Evolutionary conservation across 257 asterid species (phyloP).

Genomic region (Solanum chaucha): DNA sequence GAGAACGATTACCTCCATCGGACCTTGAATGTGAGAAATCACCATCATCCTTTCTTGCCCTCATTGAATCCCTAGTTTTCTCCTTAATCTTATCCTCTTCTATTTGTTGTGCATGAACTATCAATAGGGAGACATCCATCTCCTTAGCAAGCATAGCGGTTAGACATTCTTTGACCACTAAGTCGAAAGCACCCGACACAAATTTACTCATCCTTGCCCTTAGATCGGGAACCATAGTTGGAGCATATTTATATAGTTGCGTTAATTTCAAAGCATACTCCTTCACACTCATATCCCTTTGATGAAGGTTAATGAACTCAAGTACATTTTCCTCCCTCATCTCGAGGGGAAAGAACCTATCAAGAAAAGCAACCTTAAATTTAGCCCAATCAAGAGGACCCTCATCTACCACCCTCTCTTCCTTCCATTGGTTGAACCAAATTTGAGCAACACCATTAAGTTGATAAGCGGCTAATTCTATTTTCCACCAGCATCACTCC

Average conservation of each 20-base stretch:
- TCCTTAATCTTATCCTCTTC: neutral
- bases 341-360: neutral
- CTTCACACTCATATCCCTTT: neutral
- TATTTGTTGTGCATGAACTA: neutral
- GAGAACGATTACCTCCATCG: too few species aligned
- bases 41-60: too few species aligned
- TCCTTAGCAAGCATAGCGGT: neutral
- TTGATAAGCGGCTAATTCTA: too few species aligned
- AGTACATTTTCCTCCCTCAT: neutral
- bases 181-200: too few species aligned
- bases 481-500: neutral
- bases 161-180: neutral
- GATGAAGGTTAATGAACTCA: neutral
- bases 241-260: neutral
- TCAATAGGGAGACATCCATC: neutral
- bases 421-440: neutral
- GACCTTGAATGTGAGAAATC: neutral
- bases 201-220: neutral
- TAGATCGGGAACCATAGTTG: neutral
- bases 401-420: neutral
- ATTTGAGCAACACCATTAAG: neutral
- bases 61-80: neutral
- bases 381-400: neutral
- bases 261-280: neutral
- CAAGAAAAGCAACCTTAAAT: neutral